phyloP scores from a whole-genome alignment of 1,284 basidiomycete genomes.

The Ustilago cynodontis region DNA sequence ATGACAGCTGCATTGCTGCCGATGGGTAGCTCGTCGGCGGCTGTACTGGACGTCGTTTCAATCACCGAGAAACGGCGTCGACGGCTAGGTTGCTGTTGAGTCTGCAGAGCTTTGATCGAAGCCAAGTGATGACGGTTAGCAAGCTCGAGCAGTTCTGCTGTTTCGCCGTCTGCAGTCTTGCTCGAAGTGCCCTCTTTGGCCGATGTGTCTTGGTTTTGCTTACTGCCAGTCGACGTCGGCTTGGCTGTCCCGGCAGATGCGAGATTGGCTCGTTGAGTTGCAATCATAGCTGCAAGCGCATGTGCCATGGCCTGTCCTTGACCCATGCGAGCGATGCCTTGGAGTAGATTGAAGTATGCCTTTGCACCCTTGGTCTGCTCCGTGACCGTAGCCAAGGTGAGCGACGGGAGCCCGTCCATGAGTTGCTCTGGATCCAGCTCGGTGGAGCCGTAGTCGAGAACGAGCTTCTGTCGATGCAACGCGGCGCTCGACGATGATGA shows the following conservation, averaged over 20 bases:
- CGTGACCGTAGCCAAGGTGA: constrained; percentile 19
- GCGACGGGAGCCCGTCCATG: constrained; percentile 14
- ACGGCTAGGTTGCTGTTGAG: constrained; percentile 39
- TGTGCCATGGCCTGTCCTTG: constrained; percentile 53
- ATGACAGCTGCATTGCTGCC: constrained; percentile 46
- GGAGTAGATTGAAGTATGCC: constrained; percentile 37
- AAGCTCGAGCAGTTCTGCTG: constrained; percentile 21
- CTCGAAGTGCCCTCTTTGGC: not conserved
- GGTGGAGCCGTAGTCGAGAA: constrained; percentile 34
- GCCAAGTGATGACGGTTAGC: constrained; percentile 48
- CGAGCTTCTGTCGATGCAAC: constrained; percentile 33
- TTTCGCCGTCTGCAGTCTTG: not conserved
- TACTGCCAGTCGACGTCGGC: not conserved
- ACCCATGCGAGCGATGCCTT: constrained; percentile 26
- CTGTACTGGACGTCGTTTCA: constrained; percentile 23
- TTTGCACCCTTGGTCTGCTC: constrained; percentile 34
- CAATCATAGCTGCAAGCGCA: constrained; percentile 40
- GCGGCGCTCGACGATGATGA: constrained; percentile 19
- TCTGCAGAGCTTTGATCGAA: constrained; percentile 46
- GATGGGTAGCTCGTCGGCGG: constrained; percentile 28
- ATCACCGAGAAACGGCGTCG: constrained; percentile 52
- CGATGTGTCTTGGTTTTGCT: not conserved
- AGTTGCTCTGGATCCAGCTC: constrained; percentile 39
- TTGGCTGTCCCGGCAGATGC: not conserved
- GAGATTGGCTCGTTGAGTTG: constrained; percentile 26